Evolutionary conservation across 2,329 filamentous ascomycete species (phyloP).

Genomic region (Trichoderma guizhouense): DNA sequence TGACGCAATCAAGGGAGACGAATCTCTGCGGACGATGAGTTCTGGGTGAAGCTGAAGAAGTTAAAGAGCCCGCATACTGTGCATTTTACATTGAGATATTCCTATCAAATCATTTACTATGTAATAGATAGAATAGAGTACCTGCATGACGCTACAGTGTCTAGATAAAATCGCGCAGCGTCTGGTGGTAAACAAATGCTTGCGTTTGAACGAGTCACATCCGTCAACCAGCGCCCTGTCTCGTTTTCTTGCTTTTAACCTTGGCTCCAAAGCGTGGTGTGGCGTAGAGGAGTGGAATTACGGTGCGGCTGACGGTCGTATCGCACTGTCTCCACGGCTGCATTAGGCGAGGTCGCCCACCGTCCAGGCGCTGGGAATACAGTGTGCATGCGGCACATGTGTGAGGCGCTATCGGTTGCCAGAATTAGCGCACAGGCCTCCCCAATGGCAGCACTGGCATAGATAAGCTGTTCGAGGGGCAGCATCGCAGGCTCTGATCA

Average conservation of each 20-base stretch:
- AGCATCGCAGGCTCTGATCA: background rate
- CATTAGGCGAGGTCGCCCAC: background rate
- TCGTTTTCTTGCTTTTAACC: background rate
- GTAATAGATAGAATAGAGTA: background rate
- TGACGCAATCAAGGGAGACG: constrained; percentile 9
- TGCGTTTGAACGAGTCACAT: background rate
- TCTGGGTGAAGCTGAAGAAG: background rate
- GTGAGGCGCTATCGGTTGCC: constrained; percentile 2
- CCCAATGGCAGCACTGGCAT: constrained; percentile 13
- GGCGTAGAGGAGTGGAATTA: constrained; percentile 14
- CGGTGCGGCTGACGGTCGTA: constrained; percentile 8
- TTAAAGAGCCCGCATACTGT: background rate
- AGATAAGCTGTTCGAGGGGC: constrained; percentile 17
- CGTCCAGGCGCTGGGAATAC: background rate
- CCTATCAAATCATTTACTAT: background rate
- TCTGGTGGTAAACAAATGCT: background rate
- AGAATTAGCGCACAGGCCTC: constrained; percentile 11
- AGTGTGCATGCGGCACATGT: background rate
- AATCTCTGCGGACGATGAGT: background rate
- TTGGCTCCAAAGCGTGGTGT: background rate
- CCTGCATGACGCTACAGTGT: background rate
- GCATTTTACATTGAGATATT: background rate
- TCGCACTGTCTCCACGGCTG: background rate
- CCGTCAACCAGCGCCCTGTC: background rate
- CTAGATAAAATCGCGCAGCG: background rate